Evolutionary conservation across 345 rosid genomes (phyloP).

Genomic region (Triadica sebifera): DNA sequence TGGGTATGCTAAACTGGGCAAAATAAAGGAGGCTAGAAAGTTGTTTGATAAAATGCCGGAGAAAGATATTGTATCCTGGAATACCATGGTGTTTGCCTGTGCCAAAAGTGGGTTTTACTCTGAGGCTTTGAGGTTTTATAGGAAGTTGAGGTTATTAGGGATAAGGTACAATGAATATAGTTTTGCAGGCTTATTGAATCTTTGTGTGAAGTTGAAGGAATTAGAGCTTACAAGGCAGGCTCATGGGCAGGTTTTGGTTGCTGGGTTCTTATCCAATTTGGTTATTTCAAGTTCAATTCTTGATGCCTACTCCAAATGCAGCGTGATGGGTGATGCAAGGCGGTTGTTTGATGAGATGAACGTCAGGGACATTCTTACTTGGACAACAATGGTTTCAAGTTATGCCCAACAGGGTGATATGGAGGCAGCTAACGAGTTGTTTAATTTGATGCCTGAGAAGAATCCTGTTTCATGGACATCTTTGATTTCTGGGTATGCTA

Average conservation of each 20-base stretch:
- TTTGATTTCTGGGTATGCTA: constrained; percentile 70
- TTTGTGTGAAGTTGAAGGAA: constrained; percentile 53
- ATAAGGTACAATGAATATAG: constrained; percentile 59
- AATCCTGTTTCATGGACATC: constrained; percentile 73
- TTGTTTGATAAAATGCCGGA: constrained; percentile 74
- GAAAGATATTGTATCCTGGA: constrained; percentile 74
- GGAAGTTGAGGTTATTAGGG: constrained; percentile 49
- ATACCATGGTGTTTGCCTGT: constrained; percentile 69
- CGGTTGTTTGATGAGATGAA: constrained; percentile 63
- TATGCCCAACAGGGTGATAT: constrained; percentile 61
- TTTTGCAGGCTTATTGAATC: constrained; percentile 60
- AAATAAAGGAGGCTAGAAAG: constrained; percentile 48
- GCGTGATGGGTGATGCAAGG: constrained; percentile 53
- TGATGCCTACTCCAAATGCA: constrained; percentile 67
- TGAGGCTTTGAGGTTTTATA: constrained; percentile 50
- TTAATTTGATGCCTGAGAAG: constrained; percentile 60
- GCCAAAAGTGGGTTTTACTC: constrained; percentile 41
- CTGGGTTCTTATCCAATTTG: constrained; percentile 54
- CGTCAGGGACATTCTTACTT: constrained; percentile 53
- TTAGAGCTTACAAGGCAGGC: constrained; percentile 51
- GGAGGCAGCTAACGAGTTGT: constrained; percentile 53
- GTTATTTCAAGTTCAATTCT: constrained; percentile 55
- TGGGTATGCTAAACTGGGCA: constrained; percentile 66
- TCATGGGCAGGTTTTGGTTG: constrained; percentile 72
- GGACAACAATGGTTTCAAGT: constrained; percentile 81